phyloP scores from a whole-genome alignment of 2,329 filamentous ascomycete species.

The Aspergillus transmontanensis region DNA sequence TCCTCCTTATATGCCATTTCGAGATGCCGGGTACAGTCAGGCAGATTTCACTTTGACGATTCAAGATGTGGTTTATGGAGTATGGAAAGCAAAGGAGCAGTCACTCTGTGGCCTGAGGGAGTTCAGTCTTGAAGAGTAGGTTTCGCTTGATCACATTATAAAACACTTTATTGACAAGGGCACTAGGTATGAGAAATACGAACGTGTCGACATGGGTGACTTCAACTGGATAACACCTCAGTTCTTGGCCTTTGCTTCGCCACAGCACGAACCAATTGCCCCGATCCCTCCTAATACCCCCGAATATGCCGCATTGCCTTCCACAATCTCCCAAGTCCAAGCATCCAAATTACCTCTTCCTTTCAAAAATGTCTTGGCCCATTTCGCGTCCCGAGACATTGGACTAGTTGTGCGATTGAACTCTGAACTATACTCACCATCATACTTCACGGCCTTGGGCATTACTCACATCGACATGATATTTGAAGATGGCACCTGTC shows the following conservation, averaged over 20 bases:
- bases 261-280: constrained; percentile 76
- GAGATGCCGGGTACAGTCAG: constrained; percentile 97
- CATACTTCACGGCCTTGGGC: constrained; percentile 93
- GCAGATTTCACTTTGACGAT: constrained; percentile 95
- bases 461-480: constrained; percentile 99
- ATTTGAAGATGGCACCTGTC: constrained; percentile 97
- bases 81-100: constrained; percentile 98
- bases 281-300: constrained; percentile 74
- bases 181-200: constrained; percentile 82
- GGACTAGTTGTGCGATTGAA: constrained; percentile 94
- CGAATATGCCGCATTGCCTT: constrained; percentile 73
- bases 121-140: constrained; percentile 87
- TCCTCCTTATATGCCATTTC: constrained; percentile 97
- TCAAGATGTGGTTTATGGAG: constrained; percentile 96
- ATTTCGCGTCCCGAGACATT: constrained; percentile 86
- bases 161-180: constrained; percentile 16
- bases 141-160: constrained; percentile 9
- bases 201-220: constrained; percentile 96
- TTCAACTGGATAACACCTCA: constrained; percentile 99
- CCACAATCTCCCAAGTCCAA: constrained; percentile 72
- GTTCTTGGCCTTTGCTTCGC: constrained; percentile 95
- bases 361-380: constrained; percentile 93
- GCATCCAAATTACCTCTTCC: constrained; percentile 73
- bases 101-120: constrained; percentile 87
- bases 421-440: constrained; percentile 91